Evolutionary conservation across 768 basidiomycete species (phyloP).

Genomic region (Rhizopogon vinicolor): DNA sequence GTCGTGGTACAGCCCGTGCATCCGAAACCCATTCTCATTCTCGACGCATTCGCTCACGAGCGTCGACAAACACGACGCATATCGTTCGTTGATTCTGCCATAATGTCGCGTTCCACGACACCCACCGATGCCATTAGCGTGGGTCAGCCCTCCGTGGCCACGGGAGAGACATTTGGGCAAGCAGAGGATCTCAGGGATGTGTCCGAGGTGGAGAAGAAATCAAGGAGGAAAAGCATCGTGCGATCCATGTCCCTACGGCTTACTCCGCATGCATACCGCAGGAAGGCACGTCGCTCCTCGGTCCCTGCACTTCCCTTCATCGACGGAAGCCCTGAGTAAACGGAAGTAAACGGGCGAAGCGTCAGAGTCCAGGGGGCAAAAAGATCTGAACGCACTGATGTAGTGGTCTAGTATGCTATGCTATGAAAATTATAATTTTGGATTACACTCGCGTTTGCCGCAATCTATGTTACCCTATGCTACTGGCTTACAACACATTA

Average conservation of each 20-base stretch:
- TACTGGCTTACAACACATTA: no score
- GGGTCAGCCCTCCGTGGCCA: not conserved
- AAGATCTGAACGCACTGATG: no score
- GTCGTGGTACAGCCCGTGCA: not conserved
- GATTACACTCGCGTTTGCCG: no score
- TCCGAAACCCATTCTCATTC: not conserved
- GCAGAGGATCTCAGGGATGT: not conserved
- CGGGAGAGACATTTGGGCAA: not conserved
- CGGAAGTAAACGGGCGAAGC: not conserved
- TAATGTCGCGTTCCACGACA: not conserved
- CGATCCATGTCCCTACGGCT: slow-evolving; percentile 11
- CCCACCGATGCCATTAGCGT: not conserved
- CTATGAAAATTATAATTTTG: no score
- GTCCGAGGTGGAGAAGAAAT: not conserved
- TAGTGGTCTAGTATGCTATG: no score
- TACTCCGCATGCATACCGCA: slow-evolving; percentile 4
- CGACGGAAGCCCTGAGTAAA: not conserved
- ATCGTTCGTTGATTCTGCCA: not conserved
- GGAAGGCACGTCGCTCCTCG: slow-evolving; percentile 12
- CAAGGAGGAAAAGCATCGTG: not conserved
- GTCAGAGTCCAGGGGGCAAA: no score
- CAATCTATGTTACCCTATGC: no score
- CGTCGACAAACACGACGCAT: not conserved
- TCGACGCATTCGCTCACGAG: not conserved
- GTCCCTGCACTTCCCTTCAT: no score